phyloP scores from a whole-genome alignment of 768 basidiomycete species.

The Boletellus ananas region DNA sequence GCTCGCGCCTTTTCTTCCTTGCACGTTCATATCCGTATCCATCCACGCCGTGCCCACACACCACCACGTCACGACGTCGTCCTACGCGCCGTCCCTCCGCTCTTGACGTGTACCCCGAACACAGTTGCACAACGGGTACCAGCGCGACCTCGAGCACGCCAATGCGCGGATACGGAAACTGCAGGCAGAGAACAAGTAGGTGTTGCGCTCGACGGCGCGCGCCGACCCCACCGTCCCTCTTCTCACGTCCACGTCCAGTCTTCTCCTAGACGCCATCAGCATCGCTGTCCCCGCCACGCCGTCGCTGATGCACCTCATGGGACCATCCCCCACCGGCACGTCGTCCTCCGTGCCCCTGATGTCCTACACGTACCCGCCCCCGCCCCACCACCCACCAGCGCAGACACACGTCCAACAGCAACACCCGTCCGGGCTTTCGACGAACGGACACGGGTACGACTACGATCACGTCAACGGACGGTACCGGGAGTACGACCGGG shows the following conservation, averaged over 20 bases:
- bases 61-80: too few relatives aligned
- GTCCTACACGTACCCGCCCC: constrained; percentile 14
- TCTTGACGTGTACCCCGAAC: too few relatives aligned
- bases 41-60: background rate
- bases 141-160: constrained; percentile 27
- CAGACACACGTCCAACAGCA: too few relatives aligned
- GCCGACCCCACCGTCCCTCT: too few relatives aligned
- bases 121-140: constrained; percentile 23
- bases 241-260: constrained; percentile 10
- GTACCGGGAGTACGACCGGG: constrained; percentile 24
- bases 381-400: background rate
- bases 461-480: constrained; percentile 26
- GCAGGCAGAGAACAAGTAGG: constrained; percentile 33
- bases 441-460: constrained; percentile 25
- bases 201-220: background rate
- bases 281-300: constrained; percentile 31
- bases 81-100: too few relatives aligned
- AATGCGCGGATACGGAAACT: constrained; percentile 27
- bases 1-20: background rate
- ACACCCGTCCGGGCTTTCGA: background rate
- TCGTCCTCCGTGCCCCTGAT: constrained; percentile 16
- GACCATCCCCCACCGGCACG: constrained; percentile 24
- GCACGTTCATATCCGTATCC: too few relatives aligned
- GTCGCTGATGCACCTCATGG: constrained; percentile 30
- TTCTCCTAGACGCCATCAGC: constrained; percentile 33